Conservation (phyloP, 2,329 filamentous ascomycete species). For the Plenodomus tracheiphilus region DNA sequence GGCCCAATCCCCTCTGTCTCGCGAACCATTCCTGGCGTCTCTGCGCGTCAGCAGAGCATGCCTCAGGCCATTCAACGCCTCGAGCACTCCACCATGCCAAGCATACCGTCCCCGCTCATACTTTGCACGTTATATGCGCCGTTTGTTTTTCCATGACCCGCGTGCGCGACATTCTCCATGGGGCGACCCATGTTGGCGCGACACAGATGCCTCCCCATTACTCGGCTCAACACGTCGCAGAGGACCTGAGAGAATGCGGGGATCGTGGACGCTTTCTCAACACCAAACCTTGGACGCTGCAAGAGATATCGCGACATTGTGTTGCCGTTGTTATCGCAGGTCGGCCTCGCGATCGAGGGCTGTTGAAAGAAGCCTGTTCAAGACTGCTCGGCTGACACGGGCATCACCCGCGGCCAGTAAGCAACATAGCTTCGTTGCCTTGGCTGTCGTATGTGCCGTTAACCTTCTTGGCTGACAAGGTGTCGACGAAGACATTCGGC, state of each 20-base stretch:
- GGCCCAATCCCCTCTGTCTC: background rate
- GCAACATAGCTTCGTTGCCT: slow-evolving; percentile 28
- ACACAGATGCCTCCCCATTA: background rate
- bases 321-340: background rate
- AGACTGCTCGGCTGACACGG: slow-evolving; percentile 35
- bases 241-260: background rate
- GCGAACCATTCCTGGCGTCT: slow-evolving; percentile 1
- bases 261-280: background rate
- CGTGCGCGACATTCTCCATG: slow-evolving; percentile 1
- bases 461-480: slow-evolving; percentile 21
- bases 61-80: slow-evolving; percentile 8
- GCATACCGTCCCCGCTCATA: background rate
- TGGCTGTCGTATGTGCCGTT: slow-evolving; percentile 31
- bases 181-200: background rate
- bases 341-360: slow-evolving; percentile 8
- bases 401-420: slow-evolving; percentile 24
- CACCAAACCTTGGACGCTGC: background rate
- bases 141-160: slow-evolving; percentile 1
- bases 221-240: background rate
- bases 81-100: slow-evolving; percentile 3
- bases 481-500: slow-evolving; percentile 23
- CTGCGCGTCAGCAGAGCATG: slow-evolving; percentile 11
- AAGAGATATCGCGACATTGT: background rate
- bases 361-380: slow-evolving; percentile 40
- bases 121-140: slow-evolving; percentile 1